Percentiles rank a stretch among this genome's conserved stretches.
Conservation (phyloP, 2,329 filamentous ascomycete species). For the Colletotrichum sp. region DNA sequence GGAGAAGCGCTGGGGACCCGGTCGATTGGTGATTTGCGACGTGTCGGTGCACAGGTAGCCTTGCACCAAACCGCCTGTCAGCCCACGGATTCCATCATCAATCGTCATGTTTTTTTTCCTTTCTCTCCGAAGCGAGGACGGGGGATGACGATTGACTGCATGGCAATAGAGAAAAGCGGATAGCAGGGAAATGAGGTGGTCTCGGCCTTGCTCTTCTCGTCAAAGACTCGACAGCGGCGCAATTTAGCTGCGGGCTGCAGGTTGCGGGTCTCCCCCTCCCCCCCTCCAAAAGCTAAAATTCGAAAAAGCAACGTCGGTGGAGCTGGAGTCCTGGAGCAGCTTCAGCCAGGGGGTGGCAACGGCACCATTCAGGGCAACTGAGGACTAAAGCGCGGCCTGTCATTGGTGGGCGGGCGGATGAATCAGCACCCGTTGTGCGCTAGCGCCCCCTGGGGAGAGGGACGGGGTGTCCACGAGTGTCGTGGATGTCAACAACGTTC, state of each 20-base stretch:
- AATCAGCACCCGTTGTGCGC: background rate
- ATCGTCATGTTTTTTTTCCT: background rate
- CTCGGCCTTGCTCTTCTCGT: background rate
- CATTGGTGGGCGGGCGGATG: background rate
- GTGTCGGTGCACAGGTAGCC: background rate
- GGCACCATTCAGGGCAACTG: background rate
- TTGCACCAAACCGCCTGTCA: background rate
- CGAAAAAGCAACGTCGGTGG: background rate
- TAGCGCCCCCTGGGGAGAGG: background rate
- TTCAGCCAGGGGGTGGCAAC: background rate
- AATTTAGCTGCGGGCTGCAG: background rate
- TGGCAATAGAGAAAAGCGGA: background rate
- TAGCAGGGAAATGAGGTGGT: background rate
- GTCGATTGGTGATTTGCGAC: background rate
- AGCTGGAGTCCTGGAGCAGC: background rate
- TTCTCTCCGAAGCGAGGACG: background rate
- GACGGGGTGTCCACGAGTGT: background rate
- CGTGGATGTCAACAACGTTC: background rate
- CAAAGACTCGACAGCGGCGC: background rate
- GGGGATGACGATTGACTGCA: background rate
- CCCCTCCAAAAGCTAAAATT: constrained; percentile 3
- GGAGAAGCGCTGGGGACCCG: background rate
- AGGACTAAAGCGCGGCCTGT: background rate
- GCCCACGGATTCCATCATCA: background rate
- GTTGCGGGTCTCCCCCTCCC: background rate